phyloP scores from a whole-genome alignment of 192 early-diverging fungal genomes.

The Umbelopsis ramanniana region DNA sequence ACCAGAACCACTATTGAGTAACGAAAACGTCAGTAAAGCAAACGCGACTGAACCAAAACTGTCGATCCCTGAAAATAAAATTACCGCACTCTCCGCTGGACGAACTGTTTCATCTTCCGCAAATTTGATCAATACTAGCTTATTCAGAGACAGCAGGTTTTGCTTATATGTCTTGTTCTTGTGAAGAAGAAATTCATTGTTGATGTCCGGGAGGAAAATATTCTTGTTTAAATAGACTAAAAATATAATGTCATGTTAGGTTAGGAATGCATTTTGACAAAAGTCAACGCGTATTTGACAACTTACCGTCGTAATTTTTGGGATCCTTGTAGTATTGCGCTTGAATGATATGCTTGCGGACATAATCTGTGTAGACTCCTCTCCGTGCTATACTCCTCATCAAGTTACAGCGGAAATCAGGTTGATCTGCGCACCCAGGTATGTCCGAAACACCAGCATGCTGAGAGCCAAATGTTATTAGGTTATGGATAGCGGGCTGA shows the following conservation, averaged over 20 bases:
- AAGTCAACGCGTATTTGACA: background rate
- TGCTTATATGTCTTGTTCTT: constrained; percentile 64
- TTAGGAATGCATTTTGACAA: constrained; percentile 29
- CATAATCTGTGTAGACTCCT: constrained; percentile 86
- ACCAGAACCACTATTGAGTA: constrained; percentile 68
- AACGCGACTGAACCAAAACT: background rate
- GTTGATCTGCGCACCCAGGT: constrained; percentile 69
- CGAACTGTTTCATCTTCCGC: constrained; percentile 76
- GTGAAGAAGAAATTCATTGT: constrained; percentile 66
- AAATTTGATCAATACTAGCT: constrained; percentile 86
- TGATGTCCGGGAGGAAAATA: constrained; percentile 89
- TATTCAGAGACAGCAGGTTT: constrained; percentile 65
- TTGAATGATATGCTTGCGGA: constrained; percentile 84
- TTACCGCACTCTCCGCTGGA: constrained; percentile 62
- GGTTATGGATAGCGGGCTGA: constrained; percentile 65
- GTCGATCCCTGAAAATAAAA: constrained; percentile 14
- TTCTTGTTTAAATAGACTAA: constrained; percentile 75
- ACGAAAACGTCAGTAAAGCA: background rate
- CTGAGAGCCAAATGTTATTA: constrained; percentile 89
- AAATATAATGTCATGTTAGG: constrained; percentile 43
- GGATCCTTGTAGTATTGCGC: constrained; percentile 92
- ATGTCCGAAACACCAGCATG: constrained; percentile 81
- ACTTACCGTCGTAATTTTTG: constrained; percentile 26
- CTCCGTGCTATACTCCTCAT: constrained; percentile 78
- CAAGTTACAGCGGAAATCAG: constrained; percentile 64